Evolutionary conservation across 2,329 filamentous ascomycete genomes (phyloP).

Genomic region (Diaporthe batatas): DNA sequence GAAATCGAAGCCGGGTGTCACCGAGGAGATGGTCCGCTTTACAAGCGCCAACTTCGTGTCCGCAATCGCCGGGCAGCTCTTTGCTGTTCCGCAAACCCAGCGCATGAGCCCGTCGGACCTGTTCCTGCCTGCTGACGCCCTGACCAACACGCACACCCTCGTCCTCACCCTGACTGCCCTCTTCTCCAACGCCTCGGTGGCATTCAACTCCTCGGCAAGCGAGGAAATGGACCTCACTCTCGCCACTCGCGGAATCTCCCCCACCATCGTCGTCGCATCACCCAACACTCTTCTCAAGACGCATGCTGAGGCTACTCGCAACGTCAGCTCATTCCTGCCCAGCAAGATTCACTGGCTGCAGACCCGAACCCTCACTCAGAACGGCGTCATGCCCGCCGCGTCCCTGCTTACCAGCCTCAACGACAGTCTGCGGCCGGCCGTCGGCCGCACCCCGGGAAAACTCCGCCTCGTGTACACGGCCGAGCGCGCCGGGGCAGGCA

Average conservation of each 20-base stretch:
- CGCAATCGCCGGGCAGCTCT: constrained; percentile 83
- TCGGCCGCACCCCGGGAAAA: constrained; percentile 76
- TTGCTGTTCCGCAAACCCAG: constrained; percentile 80
- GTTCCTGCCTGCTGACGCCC: constrained; percentile 85
- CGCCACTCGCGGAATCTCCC: constrained; percentile 80
- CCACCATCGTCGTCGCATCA: constrained; percentile 85
- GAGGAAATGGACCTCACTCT: constrained; percentile 77
- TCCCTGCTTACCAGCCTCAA: constrained; percentile 73
- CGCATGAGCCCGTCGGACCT: constrained; percentile 81
- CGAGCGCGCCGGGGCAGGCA: constrained; percentile 74
- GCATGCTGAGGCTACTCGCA: constrained; percentile 72
- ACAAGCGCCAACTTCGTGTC: constrained; percentile 87
- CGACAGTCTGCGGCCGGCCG: constrained; percentile 67
- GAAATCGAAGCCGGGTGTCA: constrained; percentile 64
- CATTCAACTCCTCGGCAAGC: constrained; percentile 89
- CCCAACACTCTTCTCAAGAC: constrained; percentile 78
- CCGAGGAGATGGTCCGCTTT: constrained; percentile 83
- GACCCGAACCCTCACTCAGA: constrained; percentile 74
- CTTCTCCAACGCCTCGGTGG: constrained; percentile 86
- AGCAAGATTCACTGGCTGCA: constrained; percentile 79
- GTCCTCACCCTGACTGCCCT: constrained; percentile 85
- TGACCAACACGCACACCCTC: constrained; percentile 84
- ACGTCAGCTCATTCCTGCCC: constrained; percentile 73
- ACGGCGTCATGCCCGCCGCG: constrained; percentile 80
- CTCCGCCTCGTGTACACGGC: constrained; percentile 86